These are phyloP conservation scores for Fusarium euwallaceae DNA, from an alignment of 2,329 filamentous ascomycete species.

Conservation along the genomic window DNA sequence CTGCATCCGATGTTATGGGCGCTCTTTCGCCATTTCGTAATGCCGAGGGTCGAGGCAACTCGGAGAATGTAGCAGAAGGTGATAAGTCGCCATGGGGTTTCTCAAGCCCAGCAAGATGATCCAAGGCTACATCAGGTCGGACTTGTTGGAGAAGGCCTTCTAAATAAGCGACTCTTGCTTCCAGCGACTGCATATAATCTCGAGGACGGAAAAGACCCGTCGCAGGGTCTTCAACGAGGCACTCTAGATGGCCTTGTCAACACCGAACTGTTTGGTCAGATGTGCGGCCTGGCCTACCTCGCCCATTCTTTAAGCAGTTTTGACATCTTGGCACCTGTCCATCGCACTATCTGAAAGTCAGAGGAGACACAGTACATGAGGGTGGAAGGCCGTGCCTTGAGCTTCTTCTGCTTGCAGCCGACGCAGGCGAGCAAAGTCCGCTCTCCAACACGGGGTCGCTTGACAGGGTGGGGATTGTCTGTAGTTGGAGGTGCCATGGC, in stretches of 20 bases:
- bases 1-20: not conserved
- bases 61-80: not conserved
- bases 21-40: not conserved
- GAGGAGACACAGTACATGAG: not conserved
- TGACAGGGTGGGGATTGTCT: conserved; percentile 18
- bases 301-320: conserved; percentile 22
- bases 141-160: conserved; percentile 30
- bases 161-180: conserved; percentile 30
- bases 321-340: conserved; percentile 25
- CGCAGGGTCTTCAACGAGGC: conserved; percentile 33
- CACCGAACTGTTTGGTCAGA: not conserved
- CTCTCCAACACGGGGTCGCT: conserved; percentile 27
- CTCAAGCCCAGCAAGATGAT: conserved; percentile 25
- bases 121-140: conserved; percentile 26
- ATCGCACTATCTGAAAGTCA: conserved; percentile 22
- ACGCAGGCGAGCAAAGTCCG: conserved; percentile 30
- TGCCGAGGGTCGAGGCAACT: not conserved
- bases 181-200: conserved; percentile 33
- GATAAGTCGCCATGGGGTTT: not conserved
- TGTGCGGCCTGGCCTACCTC: not conserved
- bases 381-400: conserved; percentile 15
- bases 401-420: conserved; percentile 36
- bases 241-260: conserved; percentile 9
- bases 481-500: not conserved
- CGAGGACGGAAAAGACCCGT: conserved; percentile 30